These are phyloP conservation scores for Populus euphratica DNA, from an alignment of 345 rosid genomes.

Conservation along the genomic window DNA sequence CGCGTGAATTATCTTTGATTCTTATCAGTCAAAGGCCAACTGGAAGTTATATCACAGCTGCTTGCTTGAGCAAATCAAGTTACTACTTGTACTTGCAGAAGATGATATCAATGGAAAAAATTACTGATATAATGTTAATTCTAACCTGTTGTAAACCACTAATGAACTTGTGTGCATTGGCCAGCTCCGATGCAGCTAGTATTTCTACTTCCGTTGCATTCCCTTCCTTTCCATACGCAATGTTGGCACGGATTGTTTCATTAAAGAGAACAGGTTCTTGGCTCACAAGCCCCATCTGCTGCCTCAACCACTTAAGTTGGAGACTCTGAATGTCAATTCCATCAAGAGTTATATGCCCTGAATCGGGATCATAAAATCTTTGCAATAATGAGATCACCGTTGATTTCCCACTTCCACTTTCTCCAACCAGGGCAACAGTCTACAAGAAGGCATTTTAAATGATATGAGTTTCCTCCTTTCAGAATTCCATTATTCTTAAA, in stretches of 20 bases:
- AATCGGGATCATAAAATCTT: conserved; percentile 75
- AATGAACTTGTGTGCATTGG: conserved; percentile 83
- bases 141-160: conserved; percentile 72
- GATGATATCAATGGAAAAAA: not conserved
- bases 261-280: conserved; percentile 84
- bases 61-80: not conserved
- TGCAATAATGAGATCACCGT: conserved; percentile 70
- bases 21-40: not conserved
- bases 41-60: not conserved
- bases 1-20: not conserved
- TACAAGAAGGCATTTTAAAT: conserved; percentile 24
- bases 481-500: not conserved
- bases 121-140: conserved; percentile 1
- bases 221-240: conserved; percentile 79
- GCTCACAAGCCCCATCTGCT: conserved; percentile 83
- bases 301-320: conserved; percentile 71
- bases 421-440: conserved; percentile 87
- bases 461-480: not conserved
- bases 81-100: not conserved
- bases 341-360: conserved; percentile 68
- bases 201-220: conserved; percentile 67
- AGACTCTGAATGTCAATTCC: conserved; percentile 61
- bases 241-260: conserved; percentile 73
- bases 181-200: conserved; percentile 58
- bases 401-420: conserved; percentile 88